Percentiles rank a stretch among this genome's conserved stretches.
These are phyloP conservation scores for Berkeleyomyces basicola DNA, from an alignment of 2,329 filamentous ascomycete species.

Conservation along the genomic window DNA sequence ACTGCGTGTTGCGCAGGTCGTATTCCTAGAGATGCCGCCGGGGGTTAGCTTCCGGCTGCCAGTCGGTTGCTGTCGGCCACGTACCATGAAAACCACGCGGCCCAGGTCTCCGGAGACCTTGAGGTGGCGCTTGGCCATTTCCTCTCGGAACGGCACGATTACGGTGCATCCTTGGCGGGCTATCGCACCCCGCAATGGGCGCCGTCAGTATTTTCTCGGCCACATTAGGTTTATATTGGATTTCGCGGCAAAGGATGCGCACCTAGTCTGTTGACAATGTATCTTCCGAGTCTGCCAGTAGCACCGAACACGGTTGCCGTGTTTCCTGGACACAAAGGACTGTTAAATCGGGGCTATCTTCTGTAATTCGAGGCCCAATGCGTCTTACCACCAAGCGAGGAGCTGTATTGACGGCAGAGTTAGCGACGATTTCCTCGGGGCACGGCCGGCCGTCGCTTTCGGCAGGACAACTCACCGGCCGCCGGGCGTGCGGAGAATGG, in stretches of 20 bases:
- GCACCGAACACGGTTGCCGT: constrained; percentile 96
- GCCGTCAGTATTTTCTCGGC: not conserved
- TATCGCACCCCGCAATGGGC: constrained; percentile 21
- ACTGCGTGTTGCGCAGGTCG: constrained; percentile 83
- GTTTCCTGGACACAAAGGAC: constrained; percentile 43
- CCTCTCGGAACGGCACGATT: constrained; percentile 83
- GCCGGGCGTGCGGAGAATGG: constrained; percentile 73
- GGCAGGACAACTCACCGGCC: constrained; percentile 50
- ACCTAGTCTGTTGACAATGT: constrained; percentile 92
- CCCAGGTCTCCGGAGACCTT: constrained; percentile 94
- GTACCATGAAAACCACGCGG: constrained; percentile 68
- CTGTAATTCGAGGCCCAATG: not conserved
- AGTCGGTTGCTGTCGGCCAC: constrained; percentile 17
- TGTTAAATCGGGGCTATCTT: not conserved
- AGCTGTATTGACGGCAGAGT: constrained; percentile 36
- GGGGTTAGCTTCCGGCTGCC: not conserved
- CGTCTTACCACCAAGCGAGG: constrained; percentile 63
- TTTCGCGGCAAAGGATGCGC: constrained; percentile 15
- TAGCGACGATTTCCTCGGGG: constrained; percentile 15
- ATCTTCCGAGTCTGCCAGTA: constrained; percentile 86
- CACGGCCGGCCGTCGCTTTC: not conserved
- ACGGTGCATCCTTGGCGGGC: constrained; percentile 90
- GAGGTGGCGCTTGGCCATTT: constrained; percentile 93
- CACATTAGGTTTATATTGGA: not conserved
- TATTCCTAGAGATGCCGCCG: constrained; percentile 49